phyloP scores from a whole-genome alignment of 306 rosid species.

The Fragaria nilgerrensis region DNA sequence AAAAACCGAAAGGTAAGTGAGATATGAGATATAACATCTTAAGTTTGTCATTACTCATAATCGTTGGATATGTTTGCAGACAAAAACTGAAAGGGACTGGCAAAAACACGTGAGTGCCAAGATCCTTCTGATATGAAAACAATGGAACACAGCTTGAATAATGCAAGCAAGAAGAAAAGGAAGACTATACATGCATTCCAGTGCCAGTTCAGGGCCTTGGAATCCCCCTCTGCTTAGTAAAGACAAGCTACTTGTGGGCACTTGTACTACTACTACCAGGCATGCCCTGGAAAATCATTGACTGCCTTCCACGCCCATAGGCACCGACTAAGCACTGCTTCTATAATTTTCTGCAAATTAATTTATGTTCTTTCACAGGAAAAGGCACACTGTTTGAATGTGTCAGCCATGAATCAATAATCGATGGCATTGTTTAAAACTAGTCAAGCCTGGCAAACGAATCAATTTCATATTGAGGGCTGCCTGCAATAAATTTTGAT shows the following conservation, averaged over 20 bases:
- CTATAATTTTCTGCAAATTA: not conserved
- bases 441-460: not conserved
- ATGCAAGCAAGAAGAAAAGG: not conserved
- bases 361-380: not conserved
- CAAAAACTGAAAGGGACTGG: not conserved
- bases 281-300: not conserved
- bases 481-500: too few species aligned
- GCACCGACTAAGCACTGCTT: not conserved
- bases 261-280: not conserved
- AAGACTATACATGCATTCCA: not conserved
- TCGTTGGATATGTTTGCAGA: not conserved
- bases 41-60: not conserved
- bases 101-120: not conserved
- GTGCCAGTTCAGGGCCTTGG: not conserved
- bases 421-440: not conserved
- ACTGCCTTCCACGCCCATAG: not conserved
- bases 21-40: not conserved
- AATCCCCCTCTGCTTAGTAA: not conserved
- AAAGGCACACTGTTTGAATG: not conserved
- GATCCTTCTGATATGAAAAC: not conserved
- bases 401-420: not conserved
- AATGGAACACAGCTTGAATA: not conserved
- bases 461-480: not conserved
- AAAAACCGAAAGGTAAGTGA: not conserved
- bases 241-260: not conserved